These are phyloP conservation scores for Yamadazyma oceani DNA, from an alignment of 1,139 yeast species.

Conservation along the genomic window DNA sequence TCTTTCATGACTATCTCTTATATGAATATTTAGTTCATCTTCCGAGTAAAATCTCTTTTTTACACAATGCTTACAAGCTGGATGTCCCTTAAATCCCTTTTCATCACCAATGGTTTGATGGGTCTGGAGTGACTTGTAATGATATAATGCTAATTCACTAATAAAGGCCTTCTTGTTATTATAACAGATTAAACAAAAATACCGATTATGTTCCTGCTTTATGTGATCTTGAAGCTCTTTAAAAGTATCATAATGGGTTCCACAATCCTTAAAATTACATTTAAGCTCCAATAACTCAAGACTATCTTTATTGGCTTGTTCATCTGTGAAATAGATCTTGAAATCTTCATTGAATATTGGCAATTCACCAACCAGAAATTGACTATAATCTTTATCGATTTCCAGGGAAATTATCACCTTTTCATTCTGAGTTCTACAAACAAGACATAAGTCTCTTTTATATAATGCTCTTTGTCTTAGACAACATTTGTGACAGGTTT, in stretches of 20 bases:
- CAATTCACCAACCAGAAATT: slow-evolving; percentile 31
- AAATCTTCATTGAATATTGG: slow-evolving; percentile 41
- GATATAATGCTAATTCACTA: slow-evolving; percentile 63
- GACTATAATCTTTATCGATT: slow-evolving; percentile 38
- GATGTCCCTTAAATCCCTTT: slow-evolving; percentile 85
- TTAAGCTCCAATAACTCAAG: slow-evolving; percentile 51
- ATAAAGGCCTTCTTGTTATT: slow-evolving; percentile 76
- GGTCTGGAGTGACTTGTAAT: slow-evolving; percentile 58
- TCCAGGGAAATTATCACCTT: slow-evolving; percentile 55
- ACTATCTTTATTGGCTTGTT: slow-evolving; percentile 41
- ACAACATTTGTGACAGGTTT: slow-evolving; percentile 79
- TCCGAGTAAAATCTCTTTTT: slow-evolving; percentile 79
- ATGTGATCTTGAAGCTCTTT: slow-evolving; percentile 66
- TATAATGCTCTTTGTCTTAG: slow-evolving; percentile 82
- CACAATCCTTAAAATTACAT: slow-evolving; percentile 63
- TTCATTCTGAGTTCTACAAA: slow-evolving; percentile 75
- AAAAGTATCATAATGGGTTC: slow-evolving; percentile 43
- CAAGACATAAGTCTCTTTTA: slow-evolving; percentile 70
- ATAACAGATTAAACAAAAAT: slow-evolving; percentile 74
- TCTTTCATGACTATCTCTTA: slow-evolving; percentile 82
- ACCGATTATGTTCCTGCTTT: slow-evolving; percentile 57
- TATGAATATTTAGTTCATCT: slow-evolving; percentile 81
- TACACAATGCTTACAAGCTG: slow-evolving; percentile 80
- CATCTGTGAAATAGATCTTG: slow-evolving; percentile 53
- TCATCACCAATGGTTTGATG: slow-evolving; percentile 73